Evolutionary conservation across 2,329 filamentous ascomycete species (phyloP).

Genomic region (Periglandula ipomoeae): DNA sequence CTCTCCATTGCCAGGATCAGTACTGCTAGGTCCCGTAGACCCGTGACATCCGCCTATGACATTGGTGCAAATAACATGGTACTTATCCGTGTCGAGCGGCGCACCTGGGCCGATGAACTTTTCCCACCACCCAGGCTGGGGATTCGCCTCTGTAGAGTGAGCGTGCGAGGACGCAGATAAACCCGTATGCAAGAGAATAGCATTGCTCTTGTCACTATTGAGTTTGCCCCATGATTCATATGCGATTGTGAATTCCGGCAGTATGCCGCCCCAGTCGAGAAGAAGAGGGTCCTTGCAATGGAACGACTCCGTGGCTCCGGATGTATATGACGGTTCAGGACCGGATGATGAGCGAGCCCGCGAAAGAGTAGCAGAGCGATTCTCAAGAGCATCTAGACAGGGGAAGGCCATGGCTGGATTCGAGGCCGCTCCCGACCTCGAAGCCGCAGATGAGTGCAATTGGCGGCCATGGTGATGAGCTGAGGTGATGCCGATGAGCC

Average conservation of each 20-base stretch:
- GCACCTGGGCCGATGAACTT: slow-evolving; percentile 87
- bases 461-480: not conserved
- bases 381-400: slow-evolving; percentile 78
- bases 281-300: slow-evolving; percentile 65
- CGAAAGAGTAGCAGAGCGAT: slow-evolving; percentile 60
- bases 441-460: slow-evolving; percentile 10
- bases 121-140: slow-evolving; percentile 96
- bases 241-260: slow-evolving; percentile 80
- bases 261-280: slow-evolving; percentile 90
- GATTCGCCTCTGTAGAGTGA: slow-evolving; percentile 78
- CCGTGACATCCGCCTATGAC: slow-evolving; percentile 94
- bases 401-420: slow-evolving; percentile 86
- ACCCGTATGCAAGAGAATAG: slow-evolving; percentile 85
- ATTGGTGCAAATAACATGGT: slow-evolving; percentile 93
- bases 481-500: slow-evolving; percentile 2
- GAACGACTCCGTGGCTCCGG: slow-evolving; percentile 72
- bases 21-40: slow-evolving; percentile 79
- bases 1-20: slow-evolving; percentile 81
- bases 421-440: slow-evolving; percentile 38
- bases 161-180: slow-evolving; percentile 96
- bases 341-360: slow-evolving; percentile 54
- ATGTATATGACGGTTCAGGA: slow-evolving; percentile 90
- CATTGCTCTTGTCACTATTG: slow-evolving; percentile 76
- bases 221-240: slow-evolving; percentile 88
- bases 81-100: slow-evolving; percentile 82